phyloP scores from a whole-genome alignment of 2,329 filamentous ascomycete genomes.

The Talaromyces funiculosus region DNA sequence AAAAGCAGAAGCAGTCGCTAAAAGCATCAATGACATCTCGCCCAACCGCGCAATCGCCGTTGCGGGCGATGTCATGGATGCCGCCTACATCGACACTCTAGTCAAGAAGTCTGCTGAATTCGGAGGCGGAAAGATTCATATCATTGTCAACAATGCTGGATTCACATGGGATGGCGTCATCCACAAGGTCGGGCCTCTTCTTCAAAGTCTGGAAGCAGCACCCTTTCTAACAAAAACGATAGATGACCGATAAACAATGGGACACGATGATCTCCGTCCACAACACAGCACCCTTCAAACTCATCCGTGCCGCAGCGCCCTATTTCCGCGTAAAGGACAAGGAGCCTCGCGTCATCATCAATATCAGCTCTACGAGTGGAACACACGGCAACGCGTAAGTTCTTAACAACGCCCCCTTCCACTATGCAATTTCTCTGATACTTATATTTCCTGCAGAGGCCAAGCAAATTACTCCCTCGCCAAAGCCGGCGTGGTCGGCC shows the following conservation, averaged over 20 bases:
- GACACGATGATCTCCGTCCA: conserved; percentile 80
- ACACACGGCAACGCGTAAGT: conserved; percentile 70
- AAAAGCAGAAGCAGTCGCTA: conserved; percentile 64
- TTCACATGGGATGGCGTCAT: conserved; percentile 93
- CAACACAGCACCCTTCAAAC: conserved; percentile 78
- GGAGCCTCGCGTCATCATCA: conserved; percentile 71
- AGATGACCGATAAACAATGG: conserved; percentile 86
- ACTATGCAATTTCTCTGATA: background rate
- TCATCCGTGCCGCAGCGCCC: conserved; percentile 71
- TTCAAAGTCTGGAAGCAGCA: no score
- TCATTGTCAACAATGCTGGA: conserved; percentile 86
- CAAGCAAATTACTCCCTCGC: conserved; percentile 84
- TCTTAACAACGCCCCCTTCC: background rate
- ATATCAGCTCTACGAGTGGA: conserved; percentile 76
- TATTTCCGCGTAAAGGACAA: conserved; percentile 85
- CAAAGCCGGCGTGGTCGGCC: conserved; percentile 75
- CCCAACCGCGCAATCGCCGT: conserved; percentile 64
- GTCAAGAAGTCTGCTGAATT: conserved; percentile 72
- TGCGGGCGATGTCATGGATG: conserved; percentile 68
- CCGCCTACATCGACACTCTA: conserved; percentile 64
- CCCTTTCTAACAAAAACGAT: no score
- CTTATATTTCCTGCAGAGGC: conserved; percentile 40
- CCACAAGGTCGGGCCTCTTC: conserved; percentile 57
- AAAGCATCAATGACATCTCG: conserved; percentile 61
- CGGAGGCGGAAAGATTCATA: conserved; percentile 80